Percentiles rank a stretch among this genome's conserved stretches.
Conservation (phyloP, 192 early-diverging fungal genomes). For the Entomortierella chlamydospora region DNA sequence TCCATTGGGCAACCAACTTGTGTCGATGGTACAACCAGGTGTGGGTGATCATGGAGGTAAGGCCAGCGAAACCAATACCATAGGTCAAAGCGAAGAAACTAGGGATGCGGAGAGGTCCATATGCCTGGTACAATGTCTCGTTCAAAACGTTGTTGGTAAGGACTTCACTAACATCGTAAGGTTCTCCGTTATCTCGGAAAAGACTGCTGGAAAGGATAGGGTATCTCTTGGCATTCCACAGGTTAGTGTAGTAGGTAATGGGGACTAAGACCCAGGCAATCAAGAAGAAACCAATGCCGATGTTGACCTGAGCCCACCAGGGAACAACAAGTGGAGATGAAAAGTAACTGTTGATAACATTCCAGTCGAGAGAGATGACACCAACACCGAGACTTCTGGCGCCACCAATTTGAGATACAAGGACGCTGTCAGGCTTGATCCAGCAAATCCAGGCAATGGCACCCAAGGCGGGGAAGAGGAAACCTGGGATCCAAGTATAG, state of each 20-base stretch:
- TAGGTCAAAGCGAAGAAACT: constrained; percentile 65
- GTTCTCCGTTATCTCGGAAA: too few species aligned
- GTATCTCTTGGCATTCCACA: constrained; percentile 48
- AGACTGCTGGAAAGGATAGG: constrained; percentile 57
- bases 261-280: too few species aligned
- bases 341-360: constrained; percentile 55
- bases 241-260: too few species aligned
- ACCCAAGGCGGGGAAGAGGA: constrained; percentile 53
- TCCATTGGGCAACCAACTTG: constrained; percentile 62
- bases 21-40: constrained; percentile 69
- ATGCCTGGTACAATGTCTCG: constrained; percentile 54
- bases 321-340: too few species aligned
- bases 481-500: constrained; percentile 43
- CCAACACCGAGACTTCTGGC: too few species aligned
- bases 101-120: constrained; percentile 62
- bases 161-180: constrained; percentile 43
- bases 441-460: constrained; percentile 52
- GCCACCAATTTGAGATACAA: constrained; percentile 55
- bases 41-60: constrained; percentile 71
- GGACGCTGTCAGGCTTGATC: constrained; percentile 26
- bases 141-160: constrained; percentile 55
- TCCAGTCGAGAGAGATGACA: constrained; percentile 80
- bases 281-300: too few species aligned
- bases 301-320: too few species aligned
- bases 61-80: constrained; percentile 63